These are phyloP conservation scores for Hypoxylon sp. DNA, from an alignment of 2,329 filamentous ascomycete species.

Conservation along the genomic window DNA sequence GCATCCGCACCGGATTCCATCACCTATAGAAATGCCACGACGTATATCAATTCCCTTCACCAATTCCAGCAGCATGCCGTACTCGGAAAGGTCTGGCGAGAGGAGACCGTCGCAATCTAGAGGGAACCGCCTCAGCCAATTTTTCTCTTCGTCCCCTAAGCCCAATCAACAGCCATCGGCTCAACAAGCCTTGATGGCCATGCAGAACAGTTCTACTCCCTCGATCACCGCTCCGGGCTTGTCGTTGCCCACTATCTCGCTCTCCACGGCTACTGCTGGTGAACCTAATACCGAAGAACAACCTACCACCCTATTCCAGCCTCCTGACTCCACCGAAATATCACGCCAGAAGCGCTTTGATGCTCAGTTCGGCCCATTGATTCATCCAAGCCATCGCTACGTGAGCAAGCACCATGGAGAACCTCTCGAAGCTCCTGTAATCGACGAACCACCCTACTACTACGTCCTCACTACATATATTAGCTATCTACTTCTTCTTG, in stretches of 20 bases:
- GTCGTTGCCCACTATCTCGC: conserved; percentile 89
- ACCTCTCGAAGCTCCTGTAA: conserved; percentile 84
- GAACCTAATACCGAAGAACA: conserved; percentile 80
- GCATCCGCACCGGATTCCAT: conserved; percentile 22
- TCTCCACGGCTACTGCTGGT: conserved; percentile 87
- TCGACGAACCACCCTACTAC: conserved; percentile 97
- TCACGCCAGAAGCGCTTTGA: conserved; percentile 82
- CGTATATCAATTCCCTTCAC: conserved; percentile 72
- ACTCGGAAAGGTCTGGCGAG: conserved; percentile 66
- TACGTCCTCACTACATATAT: conserved; percentile 98
- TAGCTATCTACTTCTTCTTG: conserved; percentile 95
- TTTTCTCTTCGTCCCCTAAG: conserved; percentile 87
- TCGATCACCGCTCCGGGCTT: conserved; percentile 80
- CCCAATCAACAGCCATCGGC: conserved; percentile 75
- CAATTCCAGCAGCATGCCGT: conserved; percentile 63
- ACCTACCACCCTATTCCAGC: conserved; percentile 86
- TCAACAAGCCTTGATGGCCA: conserved; percentile 77
- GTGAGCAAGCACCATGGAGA: conserved; percentile 88
- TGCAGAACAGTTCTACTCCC: conserved; percentile 71
- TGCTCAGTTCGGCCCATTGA: conserved; percentile 91
- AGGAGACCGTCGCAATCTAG: conserved; percentile 75
- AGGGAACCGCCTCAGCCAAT: conserved; percentile 82
- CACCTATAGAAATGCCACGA: conserved; percentile 68
- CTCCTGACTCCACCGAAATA: conserved; percentile 86
- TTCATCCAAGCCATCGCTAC: conserved; percentile 86